Conservation (phyloP, 257 asterid genomes). For the Linderniella brevidens region DNA sequence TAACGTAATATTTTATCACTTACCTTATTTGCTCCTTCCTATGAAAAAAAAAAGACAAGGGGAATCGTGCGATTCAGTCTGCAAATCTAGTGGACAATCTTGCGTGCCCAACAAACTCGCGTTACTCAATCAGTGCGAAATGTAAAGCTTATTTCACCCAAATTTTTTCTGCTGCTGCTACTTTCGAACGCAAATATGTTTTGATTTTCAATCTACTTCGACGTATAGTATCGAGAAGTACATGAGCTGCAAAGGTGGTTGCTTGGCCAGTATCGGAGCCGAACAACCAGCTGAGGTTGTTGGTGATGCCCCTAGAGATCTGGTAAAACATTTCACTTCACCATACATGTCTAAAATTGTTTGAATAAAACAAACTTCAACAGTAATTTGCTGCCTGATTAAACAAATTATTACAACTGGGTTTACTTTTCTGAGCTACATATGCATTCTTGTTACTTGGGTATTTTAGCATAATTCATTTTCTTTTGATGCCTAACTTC, state of each 20-base stretch:
- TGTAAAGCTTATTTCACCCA: conserved; percentile 27
- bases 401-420: no score
- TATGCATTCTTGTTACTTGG: no score
- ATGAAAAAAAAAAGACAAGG: conserved; percentile 44
- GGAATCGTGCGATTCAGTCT: conserved; percentile 64
- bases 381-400: no score
- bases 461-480: no score
- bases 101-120: conserved; percentile 84
- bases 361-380: no score
- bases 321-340: conserved; percentile 22
- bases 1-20: not conserved
- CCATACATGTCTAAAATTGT: no score
- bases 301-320: conserved; percentile 60
- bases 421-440: no score
- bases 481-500: no score
- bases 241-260: conserved; percentile 68
- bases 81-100: conserved; percentile 71
- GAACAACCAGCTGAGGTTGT: conserved; percentile 96
- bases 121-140: conserved; percentile 66
- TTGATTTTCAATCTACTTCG: conserved; percentile 3
- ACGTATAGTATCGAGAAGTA: conserved; percentile 46
- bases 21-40: conserved; percentile 13
- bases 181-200: no score
- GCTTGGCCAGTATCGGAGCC: conserved; percentile 64
- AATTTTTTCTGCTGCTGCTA: not conserved